phyloP scores from a whole-genome alignment of 1,284 basidiomycete genomes.

The Moniliella sp. region DNA sequence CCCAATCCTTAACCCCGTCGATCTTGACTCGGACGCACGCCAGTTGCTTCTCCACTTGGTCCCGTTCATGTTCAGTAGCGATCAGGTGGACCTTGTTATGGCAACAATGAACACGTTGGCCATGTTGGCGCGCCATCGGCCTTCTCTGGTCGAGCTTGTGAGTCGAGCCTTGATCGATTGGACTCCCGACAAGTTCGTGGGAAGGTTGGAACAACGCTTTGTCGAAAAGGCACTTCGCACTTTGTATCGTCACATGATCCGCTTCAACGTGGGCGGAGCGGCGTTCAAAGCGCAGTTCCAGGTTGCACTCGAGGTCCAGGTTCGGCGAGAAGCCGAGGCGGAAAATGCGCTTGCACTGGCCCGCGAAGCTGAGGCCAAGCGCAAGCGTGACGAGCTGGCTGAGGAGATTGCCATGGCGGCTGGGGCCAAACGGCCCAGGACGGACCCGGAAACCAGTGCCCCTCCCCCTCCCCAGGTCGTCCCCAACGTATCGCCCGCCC shows the following conservation, averaged over 20 bases:
- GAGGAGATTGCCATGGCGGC: slow-evolving; percentile 7
- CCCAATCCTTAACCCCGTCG: slow-evolving; percentile 42
- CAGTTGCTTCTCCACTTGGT: slow-evolving; percentile 59
- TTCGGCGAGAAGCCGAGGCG: too few relatives aligned
- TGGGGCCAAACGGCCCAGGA: slow-evolving; percentile 50
- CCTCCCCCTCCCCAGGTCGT: too few relatives aligned
- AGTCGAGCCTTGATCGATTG: slow-evolving; percentile 59
- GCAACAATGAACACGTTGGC: slow-evolving; percentile 51
- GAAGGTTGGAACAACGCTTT: slow-evolving; percentile 35
- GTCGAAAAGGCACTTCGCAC: slow-evolving; percentile 80
- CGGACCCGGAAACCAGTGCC: slow-evolving; percentile 36
- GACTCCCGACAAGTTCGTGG: slow-evolving; percentile 55
- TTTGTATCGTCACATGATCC: too few relatives aligned
- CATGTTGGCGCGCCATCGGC: slow-evolving; percentile 53
- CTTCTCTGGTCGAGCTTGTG: slow-evolving; percentile 52
- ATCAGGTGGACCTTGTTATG: slow-evolving; percentile 62
- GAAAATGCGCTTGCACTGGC: slow-evolving; percentile 50
- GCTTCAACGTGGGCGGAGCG: too few relatives aligned
- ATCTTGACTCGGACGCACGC: slow-evolving; percentile 63
- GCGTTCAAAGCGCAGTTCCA: too few relatives aligned
- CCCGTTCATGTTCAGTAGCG: slow-evolving; percentile 54
- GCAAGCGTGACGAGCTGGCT: slow-evolving; percentile 42
- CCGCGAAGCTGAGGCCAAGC: slow-evolving; percentile 42
- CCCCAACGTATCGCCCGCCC: too few relatives aligned
- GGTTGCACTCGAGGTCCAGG: too few relatives aligned